Conservation (phyloP, 768 basidiomycete genomes). For the Trametes maxima region DNA sequence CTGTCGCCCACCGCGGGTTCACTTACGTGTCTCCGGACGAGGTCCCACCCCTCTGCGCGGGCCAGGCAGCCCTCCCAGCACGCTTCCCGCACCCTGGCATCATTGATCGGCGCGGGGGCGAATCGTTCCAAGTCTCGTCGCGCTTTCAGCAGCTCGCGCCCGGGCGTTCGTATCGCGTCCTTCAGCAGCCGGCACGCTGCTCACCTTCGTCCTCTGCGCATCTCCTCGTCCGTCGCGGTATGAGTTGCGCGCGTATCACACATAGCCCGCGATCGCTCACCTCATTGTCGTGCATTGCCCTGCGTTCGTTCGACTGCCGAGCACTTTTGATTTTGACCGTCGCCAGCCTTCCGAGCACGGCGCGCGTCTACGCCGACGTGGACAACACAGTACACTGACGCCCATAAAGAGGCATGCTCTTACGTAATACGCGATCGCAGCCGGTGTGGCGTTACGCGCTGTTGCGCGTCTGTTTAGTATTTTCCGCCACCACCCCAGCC, state of each 20-base stretch:
- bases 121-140: not conserved
- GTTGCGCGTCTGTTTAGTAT: not conserved
- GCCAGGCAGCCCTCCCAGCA: not conserved
- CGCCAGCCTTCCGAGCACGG: not conserved
- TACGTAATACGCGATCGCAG: slow-evolving; percentile 1
- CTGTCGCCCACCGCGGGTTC: not conserved
- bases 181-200: not conserved
- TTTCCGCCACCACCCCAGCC: not conserved
- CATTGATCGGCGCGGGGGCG: slow-evolving; percentile 7
- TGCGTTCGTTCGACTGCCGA: not conserved
- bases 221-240: not conserved
- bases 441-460: not conserved
- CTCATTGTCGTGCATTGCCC: not conserved
- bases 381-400: slow-evolving; percentile 2
- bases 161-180: not conserved
- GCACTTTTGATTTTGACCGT: slow-evolving; percentile 5
- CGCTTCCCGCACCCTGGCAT: not conserved
- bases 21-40: not conserved
- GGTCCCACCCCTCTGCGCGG: not conserved
- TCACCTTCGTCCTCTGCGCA: not conserved
- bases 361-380: not conserved
- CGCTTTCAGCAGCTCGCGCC: slow-evolving; percentile 1
- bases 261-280: not conserved
- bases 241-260: not conserved
- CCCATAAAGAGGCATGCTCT: not conserved